Evolutionary conservation across 257 asterid species (phyloP).

Genomic region (Solanum chiquidenum): DNA sequence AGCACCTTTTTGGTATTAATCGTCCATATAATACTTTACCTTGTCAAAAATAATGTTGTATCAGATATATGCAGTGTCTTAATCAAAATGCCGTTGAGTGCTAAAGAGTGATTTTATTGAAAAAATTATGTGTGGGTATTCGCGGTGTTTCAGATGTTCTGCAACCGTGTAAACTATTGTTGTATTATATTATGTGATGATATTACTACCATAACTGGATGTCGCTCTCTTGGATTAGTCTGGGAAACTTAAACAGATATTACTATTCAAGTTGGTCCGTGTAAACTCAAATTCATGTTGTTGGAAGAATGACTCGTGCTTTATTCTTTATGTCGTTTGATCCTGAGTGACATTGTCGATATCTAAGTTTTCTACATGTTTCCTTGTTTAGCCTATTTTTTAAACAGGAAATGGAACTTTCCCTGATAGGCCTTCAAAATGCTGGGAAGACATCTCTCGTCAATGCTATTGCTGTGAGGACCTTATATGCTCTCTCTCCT

Average conservation of each 20-base stretch:
- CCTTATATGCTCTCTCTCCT: neutral
- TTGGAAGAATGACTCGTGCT: neutral
- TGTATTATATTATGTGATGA: neutral
- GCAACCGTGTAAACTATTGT: neutral
- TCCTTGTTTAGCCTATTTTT: constrained; percentile 55
- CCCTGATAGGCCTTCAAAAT: constrained; percentile 83
- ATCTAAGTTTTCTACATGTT: neutral
- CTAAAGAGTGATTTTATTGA: neutral
- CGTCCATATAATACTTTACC: neutral
- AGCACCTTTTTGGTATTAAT: neutral
- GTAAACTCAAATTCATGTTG: neutral
- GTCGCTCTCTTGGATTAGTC: neutral
- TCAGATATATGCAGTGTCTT: neutral
- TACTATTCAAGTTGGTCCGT: neutral
- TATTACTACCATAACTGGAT: neutral
- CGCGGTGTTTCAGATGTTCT: neutral
- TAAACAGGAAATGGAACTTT: constrained; percentile 95
- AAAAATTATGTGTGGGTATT: neutral
- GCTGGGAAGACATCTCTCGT: constrained; percentile 95
- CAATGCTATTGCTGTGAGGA: constrained; percentile 76
- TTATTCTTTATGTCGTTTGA: neutral
- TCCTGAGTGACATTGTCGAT: neutral
- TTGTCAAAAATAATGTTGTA: neutral
- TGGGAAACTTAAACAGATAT: neutral
- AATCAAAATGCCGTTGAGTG: neutral